phyloP scores from a whole-genome alignment of 192 early-diverging fungal genomes.

The Phlyctochytrium planicorne region DNA sequence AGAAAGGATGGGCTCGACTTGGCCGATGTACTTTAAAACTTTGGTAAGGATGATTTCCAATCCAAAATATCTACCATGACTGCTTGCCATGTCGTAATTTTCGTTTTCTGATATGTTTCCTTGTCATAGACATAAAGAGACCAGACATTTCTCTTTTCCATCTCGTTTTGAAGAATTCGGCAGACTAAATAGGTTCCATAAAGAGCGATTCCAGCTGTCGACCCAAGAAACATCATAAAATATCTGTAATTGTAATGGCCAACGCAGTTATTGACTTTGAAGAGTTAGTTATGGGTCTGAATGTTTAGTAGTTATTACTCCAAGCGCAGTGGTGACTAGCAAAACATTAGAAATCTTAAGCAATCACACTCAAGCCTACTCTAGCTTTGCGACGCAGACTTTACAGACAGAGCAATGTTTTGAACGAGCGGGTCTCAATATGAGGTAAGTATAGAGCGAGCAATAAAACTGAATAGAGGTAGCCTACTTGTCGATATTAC shows the following conservation, averaged over 20 bases:
- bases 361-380: conserved; percentile 35
- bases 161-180: conserved; percentile 30
- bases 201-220: conserved; percentile 22
- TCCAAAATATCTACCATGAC: conserved; percentile 30
- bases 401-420: conserved; percentile 54
- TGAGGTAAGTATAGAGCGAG: no score
- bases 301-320: conserved; percentile 26
- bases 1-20: conserved; percentile 30
- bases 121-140: conserved; percentile 20
- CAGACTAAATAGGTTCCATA: conserved; percentile 41
- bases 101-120: conserved; percentile 5
- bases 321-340: conserved; percentile 52
- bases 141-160: conserved; percentile 24
- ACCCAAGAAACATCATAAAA: conserved; percentile 46
- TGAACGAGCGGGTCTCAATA: conserved; percentile 41
- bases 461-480: conserved; percentile 5
- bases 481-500: conserved; percentile 45
- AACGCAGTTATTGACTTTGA: conserved; percentile 52
- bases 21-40: conserved; percentile 28
- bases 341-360: conserved; percentile 7
- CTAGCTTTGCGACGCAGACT: conserved; percentile 45
- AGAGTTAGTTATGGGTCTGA: neutral
- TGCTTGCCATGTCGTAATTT: conserved; percentile 29
- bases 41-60: neutral
- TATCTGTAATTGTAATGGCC: conserved; percentile 50